phyloP scores from a whole-genome alignment of 768 basidiomycete species.

The Lentinula raphanica region DNA sequence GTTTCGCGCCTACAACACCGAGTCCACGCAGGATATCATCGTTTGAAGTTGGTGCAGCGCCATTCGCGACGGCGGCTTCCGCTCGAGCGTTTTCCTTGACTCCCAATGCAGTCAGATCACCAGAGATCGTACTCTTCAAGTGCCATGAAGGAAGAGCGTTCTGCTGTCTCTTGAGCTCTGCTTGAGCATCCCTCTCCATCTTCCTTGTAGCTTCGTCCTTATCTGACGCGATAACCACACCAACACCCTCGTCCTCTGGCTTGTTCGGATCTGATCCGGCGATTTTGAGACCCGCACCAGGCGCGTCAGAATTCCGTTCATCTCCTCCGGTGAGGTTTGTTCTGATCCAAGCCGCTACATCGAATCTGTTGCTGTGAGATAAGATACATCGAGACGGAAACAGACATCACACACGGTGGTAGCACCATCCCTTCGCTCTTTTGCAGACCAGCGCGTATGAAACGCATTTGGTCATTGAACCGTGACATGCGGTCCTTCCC shows the following conservation, averaged over 20 bases:
- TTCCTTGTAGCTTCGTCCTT: conserved; percentile 76
- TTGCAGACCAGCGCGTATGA: conserved; percentile 81
- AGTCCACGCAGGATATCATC: conserved; percentile 72
- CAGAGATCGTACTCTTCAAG: conserved; percentile 91
- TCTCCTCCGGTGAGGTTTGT: conserved; percentile 62
- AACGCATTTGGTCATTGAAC: conserved; percentile 87
- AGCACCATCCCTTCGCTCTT: conserved; percentile 85
- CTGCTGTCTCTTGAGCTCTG: conserved; percentile 81
- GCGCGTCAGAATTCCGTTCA: conserved; percentile 47
- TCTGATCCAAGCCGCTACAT: conserved; percentile 79
- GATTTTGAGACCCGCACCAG: conserved; percentile 59
- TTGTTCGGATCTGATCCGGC: conserved; percentile 62
- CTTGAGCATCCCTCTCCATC: conserved; percentile 72
- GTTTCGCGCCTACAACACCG: conserved; percentile 45
- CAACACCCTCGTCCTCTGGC: conserved; percentile 70
- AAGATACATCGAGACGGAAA: conserved; percentile 5
- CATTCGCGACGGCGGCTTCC: conserved; percentile 27
- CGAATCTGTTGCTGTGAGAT: conserved; percentile 49
- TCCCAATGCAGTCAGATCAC: conserved; percentile 84
- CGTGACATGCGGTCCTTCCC: conserved; percentile 95
- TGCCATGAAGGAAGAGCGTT: conserved; percentile 94
- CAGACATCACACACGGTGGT: conserved; percentile 56
- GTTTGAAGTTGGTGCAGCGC: conserved; percentile 41
- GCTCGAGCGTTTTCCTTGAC: conserved; percentile 64
- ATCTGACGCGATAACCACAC: conserved; percentile 84